These are phyloP conservation scores for Arachis hypogaea DNA, from an alignment of 306 rosid species.

Conservation along the genomic window DNA sequence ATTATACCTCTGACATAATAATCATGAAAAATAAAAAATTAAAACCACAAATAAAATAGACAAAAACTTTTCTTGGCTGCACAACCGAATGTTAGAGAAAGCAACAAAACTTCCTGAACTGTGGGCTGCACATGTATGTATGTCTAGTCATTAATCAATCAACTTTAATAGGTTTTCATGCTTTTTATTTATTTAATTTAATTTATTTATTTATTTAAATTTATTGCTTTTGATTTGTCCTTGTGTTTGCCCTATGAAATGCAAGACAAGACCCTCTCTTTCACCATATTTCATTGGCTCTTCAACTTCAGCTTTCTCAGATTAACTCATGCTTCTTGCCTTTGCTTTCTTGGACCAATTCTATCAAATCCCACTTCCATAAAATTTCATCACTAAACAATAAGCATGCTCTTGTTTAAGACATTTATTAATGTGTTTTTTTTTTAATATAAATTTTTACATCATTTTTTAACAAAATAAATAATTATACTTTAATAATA, in stretches of 20 bases:
- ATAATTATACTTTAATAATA: neutral
- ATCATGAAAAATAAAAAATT: too few relatives aligned
- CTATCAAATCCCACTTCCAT: slow-evolving; percentile 33
- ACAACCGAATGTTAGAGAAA: neutral
- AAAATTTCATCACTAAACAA: too few relatives aligned
- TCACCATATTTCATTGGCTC: slow-evolving; percentile 18
- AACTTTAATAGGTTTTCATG: neutral
- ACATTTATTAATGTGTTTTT: too few relatives aligned
- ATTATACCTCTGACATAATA: too few relatives aligned
- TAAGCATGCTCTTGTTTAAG: too few relatives aligned
- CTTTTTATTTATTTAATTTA: neutral
- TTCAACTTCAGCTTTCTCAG: neutral
- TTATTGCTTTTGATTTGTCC: slow-evolving; percentile 8
- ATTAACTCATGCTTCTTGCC: neutral
- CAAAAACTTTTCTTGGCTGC: neutral
- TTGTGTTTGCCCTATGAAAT: slow-evolving; percentile 3
- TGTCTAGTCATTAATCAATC: neutral
- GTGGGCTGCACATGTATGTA: slow-evolving; percentile 28
- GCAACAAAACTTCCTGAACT: neutral
- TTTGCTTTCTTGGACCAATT: slow-evolving; percentile 19
- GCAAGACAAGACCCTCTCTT: neutral
- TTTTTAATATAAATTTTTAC: too few relatives aligned
- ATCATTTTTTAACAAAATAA: neutral
- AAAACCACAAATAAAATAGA: too few relatives aligned
- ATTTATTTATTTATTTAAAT: neutral